Conservation (phyloP, 1,284 basidiomycete species). For the Boletus semigastroideus region DNA sequence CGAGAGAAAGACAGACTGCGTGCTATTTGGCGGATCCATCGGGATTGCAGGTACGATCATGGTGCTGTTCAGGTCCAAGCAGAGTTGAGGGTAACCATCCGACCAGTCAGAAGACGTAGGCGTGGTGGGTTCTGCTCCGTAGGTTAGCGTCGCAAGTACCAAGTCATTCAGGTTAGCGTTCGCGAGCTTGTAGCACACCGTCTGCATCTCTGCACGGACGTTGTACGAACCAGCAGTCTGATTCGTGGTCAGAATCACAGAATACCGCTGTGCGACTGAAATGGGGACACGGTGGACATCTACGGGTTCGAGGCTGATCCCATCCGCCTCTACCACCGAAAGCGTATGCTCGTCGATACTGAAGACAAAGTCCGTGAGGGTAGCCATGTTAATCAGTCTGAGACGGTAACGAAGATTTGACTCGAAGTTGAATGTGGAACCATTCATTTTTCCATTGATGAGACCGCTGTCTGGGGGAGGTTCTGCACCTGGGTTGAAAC, state of each 20-base stretch:
- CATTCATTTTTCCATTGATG: slow-evolving; percentile 32
- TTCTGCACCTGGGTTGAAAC: slow-evolving; percentile 32
- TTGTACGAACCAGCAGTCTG: slow-evolving; percentile 34
- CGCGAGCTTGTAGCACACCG: slow-evolving; percentile 28
- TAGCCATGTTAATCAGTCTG: slow-evolving; percentile 33
- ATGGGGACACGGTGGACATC: slow-evolving; percentile 32
- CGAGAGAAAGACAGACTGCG: slow-evolving; percentile 15
- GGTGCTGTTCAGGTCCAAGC: slow-evolving; percentile 29
- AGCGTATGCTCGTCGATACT: slow-evolving; percentile 31
- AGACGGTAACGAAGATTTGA: slow-evolving; percentile 32
- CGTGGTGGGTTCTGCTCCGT: slow-evolving; percentile 25
- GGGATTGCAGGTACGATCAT: slow-evolving; percentile 28
- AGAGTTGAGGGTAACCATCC: slow-evolving; percentile 22
- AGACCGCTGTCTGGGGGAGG: slow-evolving; percentile 35
- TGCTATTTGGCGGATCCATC: slow-evolving; percentile 32
- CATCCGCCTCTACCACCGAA: slow-evolving; percentile 32
- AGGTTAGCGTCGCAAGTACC: slow-evolving; percentile 33
- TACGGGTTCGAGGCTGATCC: slow-evolving; percentile 29
- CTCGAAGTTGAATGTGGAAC: slow-evolving; percentile 23
- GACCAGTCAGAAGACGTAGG: slow-evolving; percentile 30
- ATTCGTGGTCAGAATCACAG: slow-evolving; percentile 32
- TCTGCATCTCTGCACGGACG: slow-evolving; percentile 35
- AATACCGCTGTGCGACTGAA: slow-evolving; percentile 33
- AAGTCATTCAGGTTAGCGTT: slow-evolving; percentile 31
- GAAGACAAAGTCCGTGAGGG: slow-evolving; percentile 34